A percentile compares a stretch with the other conserved stretches of the same genome.
Conservation (phyloP, 169 alveolate genomes). For the Plasmodium gallinaceum region DNA sequence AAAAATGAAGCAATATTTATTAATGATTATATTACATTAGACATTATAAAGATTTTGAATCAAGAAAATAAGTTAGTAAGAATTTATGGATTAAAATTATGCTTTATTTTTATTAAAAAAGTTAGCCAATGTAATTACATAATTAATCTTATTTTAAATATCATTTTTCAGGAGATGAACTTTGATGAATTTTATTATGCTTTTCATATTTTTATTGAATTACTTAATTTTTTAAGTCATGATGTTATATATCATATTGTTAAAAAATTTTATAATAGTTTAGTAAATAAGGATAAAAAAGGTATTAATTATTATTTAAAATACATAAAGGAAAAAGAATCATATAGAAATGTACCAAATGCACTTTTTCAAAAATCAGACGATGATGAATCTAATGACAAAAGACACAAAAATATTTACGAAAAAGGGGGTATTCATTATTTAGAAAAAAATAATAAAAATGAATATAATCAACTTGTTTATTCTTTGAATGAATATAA, state of each 20-base stretch:
- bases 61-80: slow-evolving; percentile 14
- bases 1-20: slow-evolving; percentile 57
- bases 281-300: not conserved
- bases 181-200: slow-evolving; percentile 41
- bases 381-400: not conserved
- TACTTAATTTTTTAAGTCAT: slow-evolving; percentile 22
- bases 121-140: slow-evolving; percentile 21
- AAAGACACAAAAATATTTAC: not conserved
- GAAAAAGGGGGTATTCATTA: not conserved
- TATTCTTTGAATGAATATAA: too few relatives aligned
- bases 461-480: too few relatives aligned
- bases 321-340: not conserved
- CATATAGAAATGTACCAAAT: not conserved
- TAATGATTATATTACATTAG: slow-evolving; percentile 1
- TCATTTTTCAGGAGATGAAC: slow-evolving; percentile 14
- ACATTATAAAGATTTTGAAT: slow-evolving; percentile 29
- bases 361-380: too few relatives aligned
- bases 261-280: slow-evolving; percentile 9
- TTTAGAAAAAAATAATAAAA: too few relatives aligned
- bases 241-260: slow-evolving; percentile 42
- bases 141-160: slow-evolving; percentile 1
- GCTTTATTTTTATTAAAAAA: slow-evolving; percentile 17
- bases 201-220: not conserved
- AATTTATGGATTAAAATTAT: slow-evolving; percentile 14
- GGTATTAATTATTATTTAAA: not conserved